Evolutionary conservation across 78 protist genomes (phyloP).

Genomic region (Cavenderia fasciculata): DNA sequence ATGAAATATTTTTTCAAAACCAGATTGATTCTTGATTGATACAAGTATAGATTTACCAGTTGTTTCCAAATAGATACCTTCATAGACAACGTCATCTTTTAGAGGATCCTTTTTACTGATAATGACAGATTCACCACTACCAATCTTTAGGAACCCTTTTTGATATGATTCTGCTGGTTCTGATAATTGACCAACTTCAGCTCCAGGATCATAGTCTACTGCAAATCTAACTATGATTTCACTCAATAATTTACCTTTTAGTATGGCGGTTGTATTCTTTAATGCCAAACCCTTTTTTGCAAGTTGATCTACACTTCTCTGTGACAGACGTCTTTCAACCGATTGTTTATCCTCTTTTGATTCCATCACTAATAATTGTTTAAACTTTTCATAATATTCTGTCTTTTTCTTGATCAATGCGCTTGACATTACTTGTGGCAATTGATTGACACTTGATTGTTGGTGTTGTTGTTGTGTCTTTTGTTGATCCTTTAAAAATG

Average conservation of each 20-base stretch:
- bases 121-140: slow-evolving; percentile 8
- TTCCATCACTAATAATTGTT: not conserved
- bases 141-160: not conserved
- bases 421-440: slow-evolving; percentile 10
- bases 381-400: slow-evolving; percentile 10
- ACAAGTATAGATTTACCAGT: not conserved
- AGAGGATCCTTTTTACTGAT: slow-evolving; percentile 10
- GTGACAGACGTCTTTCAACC: not conserved
- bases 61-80: not conserved
- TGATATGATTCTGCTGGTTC: not conserved
- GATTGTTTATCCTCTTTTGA: not conserved
- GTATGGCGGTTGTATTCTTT: not conserved
- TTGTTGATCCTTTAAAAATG: no score
- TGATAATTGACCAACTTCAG: not conserved
- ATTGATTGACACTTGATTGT: not conserved
- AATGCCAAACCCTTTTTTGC: not conserved
- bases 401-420: slow-evolving; percentile 3
- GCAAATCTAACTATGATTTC: not conserved
- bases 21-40: not conserved
- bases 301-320: not conserved
- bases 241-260: not conserved
- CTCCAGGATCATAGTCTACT: not conserved
- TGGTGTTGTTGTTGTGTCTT: not conserved
- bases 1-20: not conserved
- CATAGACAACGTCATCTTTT: not conserved